These are phyloP conservation scores for Fusarium oxysporum DNA, from an alignment of 2,329 filamentous ascomycete species.

Conservation along the genomic window DNA sequence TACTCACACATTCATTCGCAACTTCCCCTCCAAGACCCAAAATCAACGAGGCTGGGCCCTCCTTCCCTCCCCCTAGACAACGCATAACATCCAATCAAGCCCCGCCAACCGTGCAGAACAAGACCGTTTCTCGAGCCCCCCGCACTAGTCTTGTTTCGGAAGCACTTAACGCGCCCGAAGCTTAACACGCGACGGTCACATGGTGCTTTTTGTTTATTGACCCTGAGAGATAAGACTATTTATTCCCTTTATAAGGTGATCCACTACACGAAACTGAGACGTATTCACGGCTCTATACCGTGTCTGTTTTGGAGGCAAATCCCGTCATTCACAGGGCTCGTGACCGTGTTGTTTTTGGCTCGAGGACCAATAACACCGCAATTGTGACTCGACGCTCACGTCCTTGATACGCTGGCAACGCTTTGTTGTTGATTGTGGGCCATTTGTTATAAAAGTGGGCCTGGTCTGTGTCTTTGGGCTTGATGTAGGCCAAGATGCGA, in stretches of 20 bases:
- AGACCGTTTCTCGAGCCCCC: conserved; percentile 39
- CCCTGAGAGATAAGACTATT: conserved; percentile 7
- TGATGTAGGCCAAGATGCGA: not conserved
- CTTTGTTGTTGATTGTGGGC: conserved; percentile 24
- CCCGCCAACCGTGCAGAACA: conserved; percentile 35
- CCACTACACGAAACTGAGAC: conserved; percentile 9
- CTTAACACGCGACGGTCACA: conserved; percentile 45
- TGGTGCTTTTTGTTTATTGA: conserved; percentile 34
- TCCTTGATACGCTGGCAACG: conserved; percentile 31
- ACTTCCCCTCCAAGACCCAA: conserved; percentile 16
- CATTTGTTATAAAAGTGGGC: conserved; percentile 9
- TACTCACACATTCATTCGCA: conserved; percentile 6
- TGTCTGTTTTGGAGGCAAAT: not conserved
- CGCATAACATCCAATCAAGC: conserved; percentile 42
- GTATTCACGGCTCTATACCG: conserved; percentile 2
- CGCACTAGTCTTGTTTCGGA: conserved; percentile 28
- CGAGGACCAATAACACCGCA: conserved; percentile 24
- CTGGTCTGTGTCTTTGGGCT: conserved; percentile 1
- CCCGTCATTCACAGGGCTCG: not conserved
- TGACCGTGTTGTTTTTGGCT: conserved; percentile 20
- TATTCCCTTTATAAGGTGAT: conserved; percentile 8
- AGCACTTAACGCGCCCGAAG: conserved; percentile 43
- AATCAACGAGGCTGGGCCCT: conserved; percentile 44
- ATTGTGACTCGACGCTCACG: conserved; percentile 22
- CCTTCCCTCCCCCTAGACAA: conserved; percentile 10